These are phyloP conservation scores for Magnaporthiopsis poae DNA, from an alignment of 2,329 filamentous ascomycete species.

Conservation along the genomic window DNA sequence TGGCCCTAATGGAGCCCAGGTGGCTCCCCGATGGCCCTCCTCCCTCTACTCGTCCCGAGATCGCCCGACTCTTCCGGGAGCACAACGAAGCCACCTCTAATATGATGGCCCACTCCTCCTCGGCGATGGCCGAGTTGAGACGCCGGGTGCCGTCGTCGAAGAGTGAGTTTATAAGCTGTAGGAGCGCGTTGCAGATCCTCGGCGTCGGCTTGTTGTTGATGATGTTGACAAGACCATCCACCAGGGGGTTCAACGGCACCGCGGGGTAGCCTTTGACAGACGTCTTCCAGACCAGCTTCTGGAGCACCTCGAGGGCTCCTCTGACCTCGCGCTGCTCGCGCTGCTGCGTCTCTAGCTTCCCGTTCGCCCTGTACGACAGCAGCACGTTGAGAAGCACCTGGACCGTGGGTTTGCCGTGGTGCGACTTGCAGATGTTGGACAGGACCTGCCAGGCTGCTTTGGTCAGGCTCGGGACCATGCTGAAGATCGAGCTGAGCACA, in stretches of 20 bases:
- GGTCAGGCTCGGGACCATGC: constrained; percentile 49
- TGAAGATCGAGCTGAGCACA: constrained; percentile 63
- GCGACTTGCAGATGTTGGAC: constrained; percentile 60
- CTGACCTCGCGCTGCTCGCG: constrained; percentile 40
- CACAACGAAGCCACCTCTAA: constrained; percentile 51
- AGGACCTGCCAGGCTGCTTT: constrained; percentile 62
- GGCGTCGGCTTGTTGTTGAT: constrained; percentile 33
- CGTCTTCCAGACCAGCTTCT: constrained; percentile 52
- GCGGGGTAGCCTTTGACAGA: constrained; percentile 50
- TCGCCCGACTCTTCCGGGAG: constrained; percentile 23
- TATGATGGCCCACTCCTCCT: constrained; percentile 57
- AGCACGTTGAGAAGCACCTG: constrained; percentile 55
- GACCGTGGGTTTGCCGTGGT: constrained; percentile 61
- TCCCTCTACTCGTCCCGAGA: neutral
- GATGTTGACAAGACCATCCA: constrained; percentile 46
- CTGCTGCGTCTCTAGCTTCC: constrained; percentile 39
- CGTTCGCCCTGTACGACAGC: constrained; percentile 35
- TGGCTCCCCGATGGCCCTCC: constrained; percentile 11
- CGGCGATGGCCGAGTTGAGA: constrained; percentile 46
- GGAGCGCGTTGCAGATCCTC: constrained; percentile 35
- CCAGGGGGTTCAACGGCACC: constrained; percentile 48
- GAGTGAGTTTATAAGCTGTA: constrained; percentile 45
- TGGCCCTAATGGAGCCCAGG: constrained; percentile 10
- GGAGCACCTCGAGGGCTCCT: constrained; percentile 52
- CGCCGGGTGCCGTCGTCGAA: constrained; percentile 43